Base-by-base conservation (phyloP, 345 rosid species). In the Streptanthus diversifolius region DNA sequence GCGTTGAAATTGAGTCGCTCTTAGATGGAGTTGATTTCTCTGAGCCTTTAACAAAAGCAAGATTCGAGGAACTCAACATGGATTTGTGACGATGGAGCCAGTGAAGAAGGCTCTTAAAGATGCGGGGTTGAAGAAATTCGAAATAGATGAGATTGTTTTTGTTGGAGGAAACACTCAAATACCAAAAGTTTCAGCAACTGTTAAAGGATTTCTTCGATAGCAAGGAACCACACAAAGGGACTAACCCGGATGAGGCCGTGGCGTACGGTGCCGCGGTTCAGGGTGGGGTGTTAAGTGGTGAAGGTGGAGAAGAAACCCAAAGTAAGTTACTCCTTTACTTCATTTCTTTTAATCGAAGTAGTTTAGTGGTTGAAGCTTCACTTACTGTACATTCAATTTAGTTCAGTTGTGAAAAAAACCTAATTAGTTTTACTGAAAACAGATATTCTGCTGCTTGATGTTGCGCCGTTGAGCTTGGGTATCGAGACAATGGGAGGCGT, bases 161-260 rank as follows among this genome's bases (percentile, higher is more conserved):
- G 92, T 88, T 0, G 90, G 90, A n/a, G 92, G 88, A 43, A 81
- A 85, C 51, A 85, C 88, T 8, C 44, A 87, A 45, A 84, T 88
- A 13, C 88, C 85, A 3, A 83, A 83, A 71, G 76, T 85, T 85
- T 44, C 88, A 79, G 62, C 79, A 85, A 47, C 3, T 85, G 68
- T 57, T 85, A 75, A 84, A 76, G 60, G 86, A 84, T 52, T 77
- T 81, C 69, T 86, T 86, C 17, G 79, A 81, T 14, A 86, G 87
- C 30, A 83, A 82, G 73, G 87, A 85, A 48, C 85, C 82, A 0
- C 80, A 62, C 63, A 84, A 76, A 64, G 85, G 84, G 24, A 68
- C 84, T 32, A 82, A 85, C 76, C 86, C 90, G 3, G 90, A 87
- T 63, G 88, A 87, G 70, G 92, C 88, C 11, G 88, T 85, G 3